Percentiles rank a stretch among this genome's conserved stretches.
These are phyloP conservation scores for Phialemonium atrogriseum DNA, from an alignment of 2,329 filamentous ascomycete genomes.

Conservation along the genomic window DNA sequence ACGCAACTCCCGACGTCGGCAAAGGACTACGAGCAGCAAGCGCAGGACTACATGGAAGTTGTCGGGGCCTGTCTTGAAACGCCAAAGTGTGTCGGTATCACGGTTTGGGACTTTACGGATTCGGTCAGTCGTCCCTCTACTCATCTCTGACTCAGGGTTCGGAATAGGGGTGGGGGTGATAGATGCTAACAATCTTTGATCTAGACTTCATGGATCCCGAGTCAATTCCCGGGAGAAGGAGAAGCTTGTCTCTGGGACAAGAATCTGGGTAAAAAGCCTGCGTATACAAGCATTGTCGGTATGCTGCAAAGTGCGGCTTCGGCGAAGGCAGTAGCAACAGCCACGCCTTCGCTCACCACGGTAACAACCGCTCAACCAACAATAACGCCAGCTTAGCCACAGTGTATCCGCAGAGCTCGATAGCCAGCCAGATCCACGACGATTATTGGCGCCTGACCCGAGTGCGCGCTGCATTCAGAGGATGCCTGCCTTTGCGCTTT, in stretches of 20 bases:
- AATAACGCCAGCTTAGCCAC: no score
- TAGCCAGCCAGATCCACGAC: no score
- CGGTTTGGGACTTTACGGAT: slow-evolving; percentile 11
- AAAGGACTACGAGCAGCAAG: slow-evolving; percentile 7
- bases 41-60: slow-evolving; percentile 8
- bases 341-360: no score
- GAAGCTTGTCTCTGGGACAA: slow-evolving; percentile 13
- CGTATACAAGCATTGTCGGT: slow-evolving; percentile 13
- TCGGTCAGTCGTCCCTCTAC: slow-evolving; percentile 3
- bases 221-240: slow-evolving; percentile 8
- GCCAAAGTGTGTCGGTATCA: slow-evolving; percentile 9
- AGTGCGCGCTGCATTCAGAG: no score
- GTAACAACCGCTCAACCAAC: no score
- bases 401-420: no score
- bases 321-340: no score
- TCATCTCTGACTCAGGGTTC: background rate
- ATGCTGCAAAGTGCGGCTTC: slow-evolving; percentile 9
- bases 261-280: slow-evolving; percentile 15
- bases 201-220: slow-evolving; percentile 10
- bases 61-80: slow-evolving; percentile 10
- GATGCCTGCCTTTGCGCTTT: no score
- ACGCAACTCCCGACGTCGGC: slow-evolving; percentile 7
- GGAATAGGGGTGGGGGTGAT: no score
- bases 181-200: no score
- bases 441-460: no score